Conservation (phyloP, 129 eudicot species). For the Saposhnikovia divaricata region DNA sequence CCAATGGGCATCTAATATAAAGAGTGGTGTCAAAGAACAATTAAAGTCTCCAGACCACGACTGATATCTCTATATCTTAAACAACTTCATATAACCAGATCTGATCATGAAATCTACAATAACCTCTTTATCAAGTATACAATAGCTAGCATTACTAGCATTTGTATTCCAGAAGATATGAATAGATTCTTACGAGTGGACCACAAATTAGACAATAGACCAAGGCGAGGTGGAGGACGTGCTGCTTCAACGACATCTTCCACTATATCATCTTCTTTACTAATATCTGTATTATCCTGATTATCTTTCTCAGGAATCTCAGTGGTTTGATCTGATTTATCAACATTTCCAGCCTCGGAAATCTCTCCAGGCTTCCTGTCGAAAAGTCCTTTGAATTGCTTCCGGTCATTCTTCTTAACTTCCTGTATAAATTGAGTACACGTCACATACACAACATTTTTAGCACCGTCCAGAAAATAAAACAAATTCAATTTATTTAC, state of each 20-base stretch:
- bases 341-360: constrained; percentile 47
- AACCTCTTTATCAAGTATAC: neutral
- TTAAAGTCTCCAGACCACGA: neutral
- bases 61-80: neutral
- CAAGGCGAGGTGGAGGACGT: constrained; percentile 30
- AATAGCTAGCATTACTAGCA: neutral
- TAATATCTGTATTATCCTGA: constrained; percentile 26
- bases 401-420: constrained; percentile 54
- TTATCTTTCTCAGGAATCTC: constrained; percentile 11
- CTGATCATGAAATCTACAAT: neutral
- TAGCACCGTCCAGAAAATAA: neutral
- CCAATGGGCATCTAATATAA: neutral
- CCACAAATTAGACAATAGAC: constrained; percentile 47
- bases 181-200: constrained; percentile 43
- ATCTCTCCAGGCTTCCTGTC: constrained; percentile 98
- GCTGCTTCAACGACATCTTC: constrained; percentile 28
- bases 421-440: constrained; percentile 43
- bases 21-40: neutral
- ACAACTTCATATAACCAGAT: neutral
- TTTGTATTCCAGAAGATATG: constrained; percentile 48
- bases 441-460: neutral
- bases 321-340: constrained; percentile 21
- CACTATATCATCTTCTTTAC: constrained; percentile 24
- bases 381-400: constrained; percentile 89
- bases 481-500: neutral